These are phyloP conservation scores for Boeremia exigua DNA, from an alignment of 2,329 filamentous ascomycete genomes.

Conservation along the genomic window DNA sequence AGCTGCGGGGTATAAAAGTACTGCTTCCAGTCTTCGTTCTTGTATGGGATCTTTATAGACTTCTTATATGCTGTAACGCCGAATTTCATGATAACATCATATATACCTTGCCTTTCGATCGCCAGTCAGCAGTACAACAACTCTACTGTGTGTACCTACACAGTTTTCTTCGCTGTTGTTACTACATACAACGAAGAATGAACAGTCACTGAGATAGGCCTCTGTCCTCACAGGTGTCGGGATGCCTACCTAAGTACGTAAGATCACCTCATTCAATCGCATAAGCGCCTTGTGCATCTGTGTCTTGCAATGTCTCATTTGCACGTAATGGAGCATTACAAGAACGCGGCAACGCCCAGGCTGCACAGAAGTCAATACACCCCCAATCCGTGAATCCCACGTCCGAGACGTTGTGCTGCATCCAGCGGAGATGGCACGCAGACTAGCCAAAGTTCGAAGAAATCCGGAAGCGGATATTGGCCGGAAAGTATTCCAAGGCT, in stretches of 20 bases:
- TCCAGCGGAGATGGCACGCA: background rate
- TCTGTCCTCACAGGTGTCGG: too few relatives aligned
- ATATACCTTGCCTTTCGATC: background rate
- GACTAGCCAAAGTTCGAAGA: background rate
- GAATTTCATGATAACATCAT: background rate
- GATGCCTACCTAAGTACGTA: too few relatives aligned
- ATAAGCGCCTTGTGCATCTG: too few relatives aligned
- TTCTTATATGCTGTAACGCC: background rate
- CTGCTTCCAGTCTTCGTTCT: background rate
- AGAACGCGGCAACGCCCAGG: too few relatives aligned
- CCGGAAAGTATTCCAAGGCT: background rate
- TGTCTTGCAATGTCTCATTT: too few relatives aligned
- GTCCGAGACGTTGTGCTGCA: background rate
- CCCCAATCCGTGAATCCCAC: background rate
- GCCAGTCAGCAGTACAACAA: background rate
- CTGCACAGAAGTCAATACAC: background rate
- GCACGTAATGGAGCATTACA: too few relatives aligned
- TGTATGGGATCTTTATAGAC: background rate
- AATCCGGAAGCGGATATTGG: background rate
- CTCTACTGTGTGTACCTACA: background rate
- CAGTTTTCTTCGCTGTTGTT: background rate
- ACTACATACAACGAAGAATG: too few relatives aligned
- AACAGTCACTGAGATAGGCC: too few relatives aligned
- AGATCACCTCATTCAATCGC: too few relatives aligned
- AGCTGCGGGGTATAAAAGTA: conserved; percentile 7